Base-by-base conservation (phyloP, 2,329 filamentous ascomycete species). In the Claviceps quebecensis region DNA sequence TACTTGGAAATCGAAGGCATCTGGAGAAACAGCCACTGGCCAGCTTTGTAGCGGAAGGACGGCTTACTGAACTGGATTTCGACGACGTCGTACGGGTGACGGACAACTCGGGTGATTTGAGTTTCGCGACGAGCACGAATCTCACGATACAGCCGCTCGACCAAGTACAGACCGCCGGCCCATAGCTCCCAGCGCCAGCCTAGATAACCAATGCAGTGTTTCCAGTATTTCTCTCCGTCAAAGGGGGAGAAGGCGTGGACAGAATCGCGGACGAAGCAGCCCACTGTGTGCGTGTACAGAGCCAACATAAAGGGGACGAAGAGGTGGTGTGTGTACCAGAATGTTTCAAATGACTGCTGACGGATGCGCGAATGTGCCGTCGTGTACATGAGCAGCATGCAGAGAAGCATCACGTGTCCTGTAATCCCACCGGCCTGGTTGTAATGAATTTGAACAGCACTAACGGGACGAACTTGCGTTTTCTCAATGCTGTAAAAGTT, bases 271-370 rank as follows among this genome's bases (percentile, higher is more conserved):
- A 98, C 93, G 71, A 98, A 98, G 70, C 93, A 98, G 54, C 89
- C 90, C 7, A 87, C 87, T 1, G 93, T 91, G 67, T 98, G 93
- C 13, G 91, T 97, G 69, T 97, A 98, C 59, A 98, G 81, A 45
- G 80, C 91, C 45, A 98, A 76, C 62, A 97, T 71, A 68, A 98
- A 98, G 1, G 93, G 91, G 54, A 98, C 86, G 63, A 97, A 97
- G n/a, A 98, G 78, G 62, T 98, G 93, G 69, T 98, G 93, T 0
- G 89, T 95, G 70, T 98, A 98, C 93, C 93, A 98, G 67, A 98
- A 98, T 0, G 91, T 94, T 71, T 98, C 93, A 64, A 90, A 98
- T 0, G 88, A 95, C 65, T 98, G 93, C 65, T 97, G 91, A 51
- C 93, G 86, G 57, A 98, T 97, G 58, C 87, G 86, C 60, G 85